These are phyloP conservation scores for Tanacetum coccineum DNA, from an alignment of 129 eudicot genomes.

Conservation along the genomic window DNA sequence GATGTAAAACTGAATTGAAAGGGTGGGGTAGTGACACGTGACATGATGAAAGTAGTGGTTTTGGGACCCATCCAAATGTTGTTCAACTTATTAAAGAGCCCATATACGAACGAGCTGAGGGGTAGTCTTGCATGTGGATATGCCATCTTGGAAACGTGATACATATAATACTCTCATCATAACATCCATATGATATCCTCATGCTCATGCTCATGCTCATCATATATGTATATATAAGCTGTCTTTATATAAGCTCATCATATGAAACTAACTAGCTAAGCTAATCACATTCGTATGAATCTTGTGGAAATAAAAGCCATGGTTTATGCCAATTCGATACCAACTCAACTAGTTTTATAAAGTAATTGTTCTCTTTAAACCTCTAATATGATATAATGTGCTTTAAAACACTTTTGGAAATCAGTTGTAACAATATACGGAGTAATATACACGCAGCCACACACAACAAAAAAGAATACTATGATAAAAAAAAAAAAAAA, in stretches of 20 bases:
- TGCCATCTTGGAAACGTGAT: slow-evolving; percentile 36
- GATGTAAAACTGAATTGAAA: too few relatives aligned
- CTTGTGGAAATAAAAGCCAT: neutral
- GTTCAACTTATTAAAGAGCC: neutral
- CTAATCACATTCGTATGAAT: too few relatives aligned
- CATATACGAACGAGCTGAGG: neutral
- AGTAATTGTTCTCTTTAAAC: neutral
- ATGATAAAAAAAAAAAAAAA: neutral
- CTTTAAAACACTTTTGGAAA: slow-evolving; percentile 9
- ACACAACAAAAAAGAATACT: neutral
- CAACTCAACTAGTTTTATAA: neutral
- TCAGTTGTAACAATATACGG: neutral
- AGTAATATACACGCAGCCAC: neutral
- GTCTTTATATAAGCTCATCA: slow-evolving; percentile 18
- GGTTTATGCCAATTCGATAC: neutral
- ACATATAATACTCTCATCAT: slow-evolving; percentile 19
- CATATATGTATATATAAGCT: neutral
- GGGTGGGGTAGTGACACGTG: slow-evolving; percentile 34
- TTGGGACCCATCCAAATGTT: slow-evolving; percentile 27
- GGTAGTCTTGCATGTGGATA: slow-evolving; percentile 44
- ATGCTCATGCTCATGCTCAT: too few relatives aligned
- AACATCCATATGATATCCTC: slow-evolving; percentile 5
- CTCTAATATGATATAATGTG: neutral
- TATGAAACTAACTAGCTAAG: too few relatives aligned
- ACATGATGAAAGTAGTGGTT: slow-evolving; percentile 4